Percentiles rank a stretch among this genome's conserved stretches.
Conservation (phyloP, 192 early-diverging fungal species). For the Phlyctochytrium bullatum region DNA sequence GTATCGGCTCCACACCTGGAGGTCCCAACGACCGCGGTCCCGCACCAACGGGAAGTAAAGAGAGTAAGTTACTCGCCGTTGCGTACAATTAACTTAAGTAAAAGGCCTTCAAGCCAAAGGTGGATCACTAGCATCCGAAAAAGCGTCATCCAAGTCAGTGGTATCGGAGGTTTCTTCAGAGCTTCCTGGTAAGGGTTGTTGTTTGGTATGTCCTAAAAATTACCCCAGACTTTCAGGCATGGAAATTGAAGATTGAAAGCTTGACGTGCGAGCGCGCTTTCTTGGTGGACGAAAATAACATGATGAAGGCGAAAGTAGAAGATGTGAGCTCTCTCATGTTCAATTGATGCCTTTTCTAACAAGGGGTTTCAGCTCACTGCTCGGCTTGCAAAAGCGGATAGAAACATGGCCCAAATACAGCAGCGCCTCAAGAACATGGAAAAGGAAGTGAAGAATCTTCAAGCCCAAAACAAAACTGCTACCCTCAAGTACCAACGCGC, state of each 20-base stretch:
- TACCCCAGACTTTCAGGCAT: slow-evolving; percentile 35
- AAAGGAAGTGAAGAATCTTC: slow-evolving; percentile 9
- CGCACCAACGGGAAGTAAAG: too few relatives aligned
- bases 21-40: slow-evolving; percentile 5
- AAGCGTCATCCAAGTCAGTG: background rate
- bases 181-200: slow-evolving; percentile 16
- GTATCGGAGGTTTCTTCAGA: background rate
- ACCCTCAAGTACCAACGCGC: slow-evolving; percentile 17
- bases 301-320: slow-evolving; percentile 25
- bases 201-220: background rate
- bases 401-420: slow-evolving; percentile 2
- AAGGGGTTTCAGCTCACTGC: slow-evolving; percentile 9
- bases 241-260: slow-evolving; percentile 50
- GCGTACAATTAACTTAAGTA: too few relatives aligned
- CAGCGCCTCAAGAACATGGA: slow-evolving; percentile 10
- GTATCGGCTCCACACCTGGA: slow-evolving; percentile 24
- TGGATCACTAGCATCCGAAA: background rate
- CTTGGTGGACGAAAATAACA: slow-evolving; percentile 39
- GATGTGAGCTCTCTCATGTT: slow-evolving; percentile 13
- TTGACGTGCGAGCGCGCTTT: slow-evolving; percentile 41
- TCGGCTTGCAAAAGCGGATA: slow-evolving; percentile 20
- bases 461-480: slow-evolving; percentile 23
- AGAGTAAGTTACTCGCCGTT: too few relatives aligned
- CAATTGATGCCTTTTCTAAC: background rate
- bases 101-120: background rate